These are phyloP conservation scores for Paraurostyla sp. DNA, from an alignment of 73 alveolate genomes.

Conservation along the genomic window DNA sequence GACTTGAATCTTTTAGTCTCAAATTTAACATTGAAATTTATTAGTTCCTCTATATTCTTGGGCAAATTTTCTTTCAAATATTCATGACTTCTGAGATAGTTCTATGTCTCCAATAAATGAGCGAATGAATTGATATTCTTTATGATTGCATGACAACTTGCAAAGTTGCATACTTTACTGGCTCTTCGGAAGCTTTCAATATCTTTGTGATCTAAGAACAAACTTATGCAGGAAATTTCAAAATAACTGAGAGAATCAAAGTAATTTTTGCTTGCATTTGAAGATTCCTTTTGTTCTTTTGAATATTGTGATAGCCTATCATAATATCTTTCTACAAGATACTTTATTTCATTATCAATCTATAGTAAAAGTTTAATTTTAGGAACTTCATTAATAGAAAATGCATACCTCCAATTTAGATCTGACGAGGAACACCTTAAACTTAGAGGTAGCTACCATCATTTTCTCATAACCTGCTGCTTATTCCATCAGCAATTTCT, in stretches of 20 bases:
- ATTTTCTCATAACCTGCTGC: background rate
- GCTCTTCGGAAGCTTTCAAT: background rate
- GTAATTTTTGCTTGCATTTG: background rate
- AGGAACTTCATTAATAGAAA: background rate
- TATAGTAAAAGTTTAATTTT: no score
- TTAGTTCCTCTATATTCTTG: background rate
- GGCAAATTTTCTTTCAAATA: background rate
- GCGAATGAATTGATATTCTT: background rate
- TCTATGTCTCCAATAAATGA: background rate
- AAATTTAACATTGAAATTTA: background rate
- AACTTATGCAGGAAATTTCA: background rate
- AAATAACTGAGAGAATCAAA: background rate
- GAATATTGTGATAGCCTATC: background rate
- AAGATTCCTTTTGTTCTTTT: background rate
- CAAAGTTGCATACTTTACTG: background rate
- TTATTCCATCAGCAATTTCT: background rate
- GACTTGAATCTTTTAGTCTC: background rate
- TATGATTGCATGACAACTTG: slow-evolving; percentile 1
- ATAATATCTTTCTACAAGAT: background rate
- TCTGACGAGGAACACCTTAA: background rate
- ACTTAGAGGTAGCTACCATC: background rate
- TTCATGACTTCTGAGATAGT: background rate
- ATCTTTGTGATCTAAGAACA: background rate
- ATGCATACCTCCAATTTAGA: background rate
- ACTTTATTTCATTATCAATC: background rate